These are phyloP conservation scores for Cicer pinnatifidum DNA, from an alignment of 306 rosid species.

Conservation along the genomic window DNA sequence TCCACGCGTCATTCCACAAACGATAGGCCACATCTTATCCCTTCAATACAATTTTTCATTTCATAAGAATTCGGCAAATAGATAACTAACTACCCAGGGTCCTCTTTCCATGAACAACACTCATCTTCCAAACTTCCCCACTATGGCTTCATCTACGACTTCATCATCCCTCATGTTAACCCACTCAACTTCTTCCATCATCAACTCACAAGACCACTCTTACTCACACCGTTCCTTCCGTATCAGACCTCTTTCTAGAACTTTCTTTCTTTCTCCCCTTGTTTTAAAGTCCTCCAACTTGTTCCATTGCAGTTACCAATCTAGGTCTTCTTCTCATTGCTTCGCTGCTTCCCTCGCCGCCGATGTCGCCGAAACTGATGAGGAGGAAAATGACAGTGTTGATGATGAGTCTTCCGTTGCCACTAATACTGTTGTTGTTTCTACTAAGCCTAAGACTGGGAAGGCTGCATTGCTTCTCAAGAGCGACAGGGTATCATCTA, in stretches of 20 bases:
- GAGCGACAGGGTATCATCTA: slow-evolving; percentile 75
- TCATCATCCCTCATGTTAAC: slow-evolving; percentile 70
- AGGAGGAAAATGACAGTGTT: slow-evolving; percentile 38
- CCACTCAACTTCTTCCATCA: slow-evolving; percentile 33
- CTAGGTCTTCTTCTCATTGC: slow-evolving; percentile 40
- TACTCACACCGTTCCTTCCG: slow-evolving; percentile 59
- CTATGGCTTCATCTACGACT: slow-evolving; percentile 67
- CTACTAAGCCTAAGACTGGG: slow-evolving; percentile 78
- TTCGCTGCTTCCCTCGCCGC: slow-evolving; percentile 61
- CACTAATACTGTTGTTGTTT: slow-evolving; percentile 1
- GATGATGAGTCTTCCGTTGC: slow-evolving; percentile 39
- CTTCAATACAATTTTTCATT: neutral
- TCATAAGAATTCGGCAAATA: neutral
- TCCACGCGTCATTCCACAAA: slow-evolving; percentile 25
- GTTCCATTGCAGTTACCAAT: slow-evolving; percentile 37
- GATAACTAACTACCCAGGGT: slow-evolving; percentile 21
- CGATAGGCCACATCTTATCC: slow-evolving; percentile 36
- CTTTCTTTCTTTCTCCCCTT: slow-evolving; percentile 55
- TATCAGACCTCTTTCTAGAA: slow-evolving; percentile 41
- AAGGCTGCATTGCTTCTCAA: slow-evolving; percentile 90
- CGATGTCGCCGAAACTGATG: slow-evolving; percentile 57
- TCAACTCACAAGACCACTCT: slow-evolving; percentile 49
- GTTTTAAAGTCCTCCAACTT: slow-evolving; percentile 44
- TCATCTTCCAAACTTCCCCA: neutral
- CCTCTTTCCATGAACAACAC: neutral